phyloP scores from a whole-genome alignment of 2,329 filamentous ascomycete species.

The Alternaria sp. region DNA sequence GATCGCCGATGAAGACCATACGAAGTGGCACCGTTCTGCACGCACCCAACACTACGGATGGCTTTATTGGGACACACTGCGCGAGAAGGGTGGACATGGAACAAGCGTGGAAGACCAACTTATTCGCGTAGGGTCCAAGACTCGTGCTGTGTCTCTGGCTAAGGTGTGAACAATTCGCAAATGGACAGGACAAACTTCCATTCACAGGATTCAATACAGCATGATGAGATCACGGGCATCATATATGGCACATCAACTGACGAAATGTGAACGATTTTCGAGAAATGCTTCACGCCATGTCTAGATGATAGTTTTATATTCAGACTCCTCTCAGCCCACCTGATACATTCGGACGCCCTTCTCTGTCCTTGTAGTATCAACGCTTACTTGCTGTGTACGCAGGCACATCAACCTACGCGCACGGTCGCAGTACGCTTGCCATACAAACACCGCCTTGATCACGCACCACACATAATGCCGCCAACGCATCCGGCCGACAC shows the following conservation, averaged over 20 bases:
- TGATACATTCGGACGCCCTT: background rate
- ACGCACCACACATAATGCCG: background rate
- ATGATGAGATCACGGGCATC: background rate
- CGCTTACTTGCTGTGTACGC: background rate
- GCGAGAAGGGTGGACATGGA: background rate
- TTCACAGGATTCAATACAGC: background rate
- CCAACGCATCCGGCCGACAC: background rate
- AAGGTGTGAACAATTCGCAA: background rate
- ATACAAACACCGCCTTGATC: background rate
- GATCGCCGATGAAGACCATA: background rate
- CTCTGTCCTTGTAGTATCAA: background rate
- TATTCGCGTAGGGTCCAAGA: background rate
- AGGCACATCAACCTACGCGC: background rate
- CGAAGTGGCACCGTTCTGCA: background rate
- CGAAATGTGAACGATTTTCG: too few relatives aligned
- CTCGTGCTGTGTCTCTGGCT: background rate
- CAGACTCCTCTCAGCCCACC: background rate
- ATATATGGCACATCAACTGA: background rate
- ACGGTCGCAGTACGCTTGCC: constrained; percentile 2
- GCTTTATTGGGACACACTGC: background rate
- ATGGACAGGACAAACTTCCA: background rate
- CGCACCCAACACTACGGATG: background rate
- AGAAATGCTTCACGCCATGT: background rate
- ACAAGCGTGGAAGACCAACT: background rate
- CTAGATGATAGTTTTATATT: background rate